Evolutionary conservation across 805 yeast species (phyloP).

Genomic region (Metschnikowia amazonensis): DNA sequence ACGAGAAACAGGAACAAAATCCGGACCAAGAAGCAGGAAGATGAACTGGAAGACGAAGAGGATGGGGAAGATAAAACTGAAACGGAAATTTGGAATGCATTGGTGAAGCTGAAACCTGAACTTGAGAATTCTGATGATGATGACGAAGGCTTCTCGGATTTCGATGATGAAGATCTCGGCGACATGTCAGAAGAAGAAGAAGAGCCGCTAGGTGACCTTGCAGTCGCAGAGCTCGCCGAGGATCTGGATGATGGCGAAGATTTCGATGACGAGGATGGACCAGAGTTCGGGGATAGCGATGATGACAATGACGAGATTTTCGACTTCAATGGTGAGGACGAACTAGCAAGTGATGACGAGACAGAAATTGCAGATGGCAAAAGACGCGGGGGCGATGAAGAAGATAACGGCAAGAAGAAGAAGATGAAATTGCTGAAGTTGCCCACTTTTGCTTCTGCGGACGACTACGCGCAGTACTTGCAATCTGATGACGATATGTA

Average conservation of each 20-base stretch:
- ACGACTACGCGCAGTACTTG: slow-evolving; percentile 74
- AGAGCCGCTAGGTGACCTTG: slow-evolving; percentile 7
- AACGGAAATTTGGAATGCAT: slow-evolving; percentile 77
- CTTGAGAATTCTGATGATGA: slow-evolving; percentile 43
- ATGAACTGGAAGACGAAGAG: slow-evolving; percentile 30
- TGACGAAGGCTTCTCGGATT: slow-evolving; percentile 32
- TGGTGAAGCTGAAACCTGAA: slow-evolving; percentile 71
- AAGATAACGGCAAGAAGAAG: slow-evolving; percentile 35
- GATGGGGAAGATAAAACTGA: slow-evolving; percentile 52
- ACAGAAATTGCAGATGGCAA: slow-evolving; percentile 22
- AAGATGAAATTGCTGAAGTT: slow-evolving; percentile 58
- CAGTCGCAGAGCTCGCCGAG: slow-evolving; percentile 1
- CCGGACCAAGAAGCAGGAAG: slow-evolving; percentile 20
- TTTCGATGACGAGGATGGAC: slow-evolving; percentile 30
- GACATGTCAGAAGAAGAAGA: slow-evolving; percentile 19
- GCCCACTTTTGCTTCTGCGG: slow-evolving; percentile 86
- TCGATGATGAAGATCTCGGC: slow-evolving; percentile 43
- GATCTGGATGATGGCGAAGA: slow-evolving; percentile 31
- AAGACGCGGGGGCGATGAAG: slow-evolving; percentile 31
- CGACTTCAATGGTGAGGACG: slow-evolving; percentile 7
- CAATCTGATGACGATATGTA: slow-evolving; percentile 49
- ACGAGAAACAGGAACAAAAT: slow-evolving; percentile 49
- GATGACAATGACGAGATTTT: neutral
- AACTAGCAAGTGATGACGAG: slow-evolving; percentile 6
- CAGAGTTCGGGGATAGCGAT: slow-evolving; percentile 25